A percentile compares a stretch with the other conserved stretches of the same genome.
phyloP scores from a whole-genome alignment of 352 stramenopile genomes.

The Pythium apleroticum region DNA sequence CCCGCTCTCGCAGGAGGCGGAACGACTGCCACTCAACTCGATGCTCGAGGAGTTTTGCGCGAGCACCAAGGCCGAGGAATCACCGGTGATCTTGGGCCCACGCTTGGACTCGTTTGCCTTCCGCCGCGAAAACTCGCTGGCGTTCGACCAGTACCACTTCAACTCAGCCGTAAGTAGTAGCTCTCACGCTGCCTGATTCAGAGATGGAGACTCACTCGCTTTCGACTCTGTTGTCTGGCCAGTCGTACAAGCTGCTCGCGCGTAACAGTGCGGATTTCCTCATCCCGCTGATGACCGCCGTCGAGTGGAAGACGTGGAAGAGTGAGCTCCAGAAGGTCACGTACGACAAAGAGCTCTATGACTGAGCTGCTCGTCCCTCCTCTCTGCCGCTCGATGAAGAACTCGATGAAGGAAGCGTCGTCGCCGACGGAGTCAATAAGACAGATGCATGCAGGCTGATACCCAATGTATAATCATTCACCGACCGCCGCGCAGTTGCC shows the following conservation, averaged over 20 bases:
- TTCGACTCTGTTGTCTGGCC: background rate
- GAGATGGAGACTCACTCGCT: constrained; percentile 18
- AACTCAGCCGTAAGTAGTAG: constrained; percentile 68
- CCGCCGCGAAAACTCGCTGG: constrained; percentile 51
- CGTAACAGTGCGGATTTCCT: constrained; percentile 77
- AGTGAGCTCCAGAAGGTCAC: constrained; percentile 66
- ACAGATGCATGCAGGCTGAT: constrained; percentile 28
- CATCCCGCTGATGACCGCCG: constrained; percentile 76
- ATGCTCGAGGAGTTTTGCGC: constrained; percentile 77
- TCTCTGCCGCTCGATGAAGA: constrained; percentile 2
- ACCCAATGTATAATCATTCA: constrained; percentile 35
- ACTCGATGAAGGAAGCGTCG: constrained; percentile 11
- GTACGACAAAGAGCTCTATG: constrained; percentile 81
- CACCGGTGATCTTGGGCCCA: constrained; percentile 64
- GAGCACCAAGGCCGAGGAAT: constrained; percentile 66
- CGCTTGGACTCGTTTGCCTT: constrained; percentile 78
- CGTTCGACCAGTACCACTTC: constrained; percentile 79
- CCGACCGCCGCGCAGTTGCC: constrained; percentile 9
- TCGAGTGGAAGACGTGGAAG: constrained; percentile 87
- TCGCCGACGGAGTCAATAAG: constrained; percentile 20
- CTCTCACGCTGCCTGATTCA: background rate
- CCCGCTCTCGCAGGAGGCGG: constrained; percentile 35
- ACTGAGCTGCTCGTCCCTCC: constrained; percentile 36
- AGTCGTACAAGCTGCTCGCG: constrained; percentile 80
- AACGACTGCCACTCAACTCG: constrained; percentile 49